Conservation (phyloP, 345 rosid species). For the Eucalyptus grandis region DNA sequence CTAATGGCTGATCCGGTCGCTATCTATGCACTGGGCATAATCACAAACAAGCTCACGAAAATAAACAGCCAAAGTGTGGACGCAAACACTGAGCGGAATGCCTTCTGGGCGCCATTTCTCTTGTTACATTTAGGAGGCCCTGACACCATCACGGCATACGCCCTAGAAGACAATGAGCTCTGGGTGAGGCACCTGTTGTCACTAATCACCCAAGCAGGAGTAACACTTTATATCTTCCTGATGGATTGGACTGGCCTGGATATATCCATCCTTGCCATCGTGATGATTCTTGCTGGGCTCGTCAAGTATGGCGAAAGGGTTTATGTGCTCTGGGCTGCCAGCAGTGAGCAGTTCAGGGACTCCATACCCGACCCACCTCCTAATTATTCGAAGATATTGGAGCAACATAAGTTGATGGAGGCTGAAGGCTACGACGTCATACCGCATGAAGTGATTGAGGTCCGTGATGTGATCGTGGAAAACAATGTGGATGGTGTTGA, state of each 20-base stretch:
- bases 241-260: not conserved
- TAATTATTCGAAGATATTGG: not conserved
- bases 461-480: not conserved
- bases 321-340: not conserved
- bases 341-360: not conserved
- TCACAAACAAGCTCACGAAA: not conserved
- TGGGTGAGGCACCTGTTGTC: conserved; percentile 16
- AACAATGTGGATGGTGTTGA: not conserved
- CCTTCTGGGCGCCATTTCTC: conserved; percentile 28
- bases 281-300: not conserved
- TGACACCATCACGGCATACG: conserved; percentile 7
- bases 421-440: not conserved
- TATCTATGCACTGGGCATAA: not conserved
- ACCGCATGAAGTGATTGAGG: not conserved
- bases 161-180: not conserved
- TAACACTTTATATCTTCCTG: conserved; percentile 1
- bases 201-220: not conserved
- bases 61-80: not conserved
- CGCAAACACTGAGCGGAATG: not conserved
- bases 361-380: not conserved
- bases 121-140: conserved; percentile 35
- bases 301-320: conserved; percentile 14
- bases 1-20: conserved; percentile 5
- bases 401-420: not conserved
- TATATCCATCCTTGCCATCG: not conserved